Conservation (phyloP, 1,284 basidiomycete species). For the Rhodotorula sp. region DNA sequence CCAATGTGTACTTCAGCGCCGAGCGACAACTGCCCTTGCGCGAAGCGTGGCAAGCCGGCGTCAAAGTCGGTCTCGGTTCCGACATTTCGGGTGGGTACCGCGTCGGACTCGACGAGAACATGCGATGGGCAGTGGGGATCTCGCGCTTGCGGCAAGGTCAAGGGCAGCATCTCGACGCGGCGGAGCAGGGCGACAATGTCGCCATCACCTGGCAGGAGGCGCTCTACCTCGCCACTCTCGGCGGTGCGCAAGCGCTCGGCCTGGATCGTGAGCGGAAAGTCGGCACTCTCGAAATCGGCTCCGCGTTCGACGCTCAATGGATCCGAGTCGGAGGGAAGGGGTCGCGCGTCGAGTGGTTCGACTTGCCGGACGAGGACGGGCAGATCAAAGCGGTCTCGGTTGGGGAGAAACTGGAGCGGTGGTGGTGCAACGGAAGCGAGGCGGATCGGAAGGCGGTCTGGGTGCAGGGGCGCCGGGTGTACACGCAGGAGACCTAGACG, state of each 20-base stretch:
- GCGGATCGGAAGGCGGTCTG: constrained; percentile 66
- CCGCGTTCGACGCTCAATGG: constrained; percentile 75
- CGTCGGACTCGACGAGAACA: constrained; percentile 68
- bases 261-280: constrained; percentile 47
- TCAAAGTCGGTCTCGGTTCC: constrained; percentile 73
- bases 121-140: constrained; percentile 71
- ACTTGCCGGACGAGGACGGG: constrained; percentile 48
- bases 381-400: background rate
- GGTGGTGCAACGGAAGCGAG: constrained; percentile 77
- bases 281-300: constrained; percentile 64
- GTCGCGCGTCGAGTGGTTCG: constrained; percentile 41
- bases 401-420: constrained; percentile 69
- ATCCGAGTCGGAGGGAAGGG: constrained; percentile 54
- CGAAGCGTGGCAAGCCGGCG: constrained; percentile 63
- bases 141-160: constrained; percentile 62
- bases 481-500: background rate
- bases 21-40: constrained; percentile 65
- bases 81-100: constrained; percentile 81
- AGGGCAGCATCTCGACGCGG: constrained; percentile 40
- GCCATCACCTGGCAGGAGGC: constrained; percentile 72
- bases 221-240: constrained; percentile 71
- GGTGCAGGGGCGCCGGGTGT: constrained; percentile 61
- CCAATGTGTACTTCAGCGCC: constrained; percentile 78
- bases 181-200: background rate
- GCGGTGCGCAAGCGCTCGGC: constrained; percentile 67